These are phyloP conservation scores for Lagenaria siceraria DNA, from an alignment of 306 rosid genomes.

Conservation along the genomic window DNA sequence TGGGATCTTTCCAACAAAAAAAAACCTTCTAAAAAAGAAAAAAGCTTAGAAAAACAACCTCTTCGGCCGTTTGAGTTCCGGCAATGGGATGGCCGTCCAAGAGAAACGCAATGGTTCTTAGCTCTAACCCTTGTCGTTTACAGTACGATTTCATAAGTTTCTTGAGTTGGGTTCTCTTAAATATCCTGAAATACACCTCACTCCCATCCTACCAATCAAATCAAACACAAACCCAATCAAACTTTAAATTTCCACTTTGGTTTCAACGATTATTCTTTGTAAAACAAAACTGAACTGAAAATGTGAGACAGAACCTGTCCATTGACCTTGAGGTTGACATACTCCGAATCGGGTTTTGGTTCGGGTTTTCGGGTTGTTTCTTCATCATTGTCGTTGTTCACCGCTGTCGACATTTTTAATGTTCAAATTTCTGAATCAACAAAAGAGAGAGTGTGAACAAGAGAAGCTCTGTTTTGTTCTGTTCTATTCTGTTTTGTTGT, in stretches of 20 bases:
- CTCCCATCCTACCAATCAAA: conserved; percentile 25
- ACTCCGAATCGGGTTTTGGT: not conserved
- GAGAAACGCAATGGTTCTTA: conserved; percentile 16
- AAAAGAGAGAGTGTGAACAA: too few species aligned
- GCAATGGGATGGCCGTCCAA: conserved; percentile 29
- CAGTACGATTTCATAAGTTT: conserved; percentile 37
- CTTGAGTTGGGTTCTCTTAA: conserved; percentile 25
- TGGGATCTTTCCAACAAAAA: too few species aligned
- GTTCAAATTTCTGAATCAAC: not conserved
- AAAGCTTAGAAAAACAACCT: conserved; percentile 23
- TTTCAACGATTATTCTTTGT: not conserved
- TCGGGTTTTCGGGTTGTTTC: not conserved
- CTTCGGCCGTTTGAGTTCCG: conserved; percentile 31
- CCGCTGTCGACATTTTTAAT: not conserved
- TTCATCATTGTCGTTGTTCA: too few species aligned
- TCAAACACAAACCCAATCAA: not conserved
- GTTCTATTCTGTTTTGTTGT: too few species aligned
- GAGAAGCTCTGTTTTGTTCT: not conserved
- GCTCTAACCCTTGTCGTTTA: conserved; percentile 17
- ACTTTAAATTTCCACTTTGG: not conserved
- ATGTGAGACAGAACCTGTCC: not conserved
- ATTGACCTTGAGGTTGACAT: not conserved
- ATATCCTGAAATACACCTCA: conserved; percentile 27
- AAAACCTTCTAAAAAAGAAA: not conserved
- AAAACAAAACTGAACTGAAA: not conserved